phyloP scores from a whole-genome alignment of 78 protist genomes.

The Dictyostelium firmibasis region DNA sequence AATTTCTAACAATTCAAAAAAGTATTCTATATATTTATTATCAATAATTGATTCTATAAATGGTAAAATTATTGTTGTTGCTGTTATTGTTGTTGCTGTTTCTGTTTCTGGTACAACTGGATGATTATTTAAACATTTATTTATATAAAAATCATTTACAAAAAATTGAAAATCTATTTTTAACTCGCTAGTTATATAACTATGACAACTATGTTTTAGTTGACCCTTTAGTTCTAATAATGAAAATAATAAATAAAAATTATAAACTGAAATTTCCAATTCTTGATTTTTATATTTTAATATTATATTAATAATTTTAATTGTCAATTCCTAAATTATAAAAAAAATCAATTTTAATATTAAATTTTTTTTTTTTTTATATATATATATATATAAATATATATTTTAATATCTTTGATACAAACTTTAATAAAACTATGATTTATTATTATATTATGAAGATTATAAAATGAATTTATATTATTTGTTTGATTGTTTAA shows the following conservation, averaged over 20 bases:
- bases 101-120: not conserved
- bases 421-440: not conserved
- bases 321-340: not conserved
- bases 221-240: not conserved
- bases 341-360: not conserved
- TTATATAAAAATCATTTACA: not conserved
- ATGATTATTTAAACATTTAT: not conserved
- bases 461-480: not conserved
- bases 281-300: not conserved
- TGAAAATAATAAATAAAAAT: not conserved
- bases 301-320: not conserved
- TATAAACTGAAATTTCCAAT: not conserved
- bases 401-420: not conserved
- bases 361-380: not conserved
- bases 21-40: not conserved
- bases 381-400: too few species aligned
- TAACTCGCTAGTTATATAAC: not conserved
- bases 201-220: not conserved
- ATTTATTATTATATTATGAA: not conserved
- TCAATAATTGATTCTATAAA: not conserved
- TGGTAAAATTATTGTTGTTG: not conserved
- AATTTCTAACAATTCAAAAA: not conserved
- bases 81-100: not conserved
- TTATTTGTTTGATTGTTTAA: not conserved
- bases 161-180: not conserved